phyloP scores from a whole-genome alignment of 352 stramenopile species.

The Pythium chondricola region DNA sequence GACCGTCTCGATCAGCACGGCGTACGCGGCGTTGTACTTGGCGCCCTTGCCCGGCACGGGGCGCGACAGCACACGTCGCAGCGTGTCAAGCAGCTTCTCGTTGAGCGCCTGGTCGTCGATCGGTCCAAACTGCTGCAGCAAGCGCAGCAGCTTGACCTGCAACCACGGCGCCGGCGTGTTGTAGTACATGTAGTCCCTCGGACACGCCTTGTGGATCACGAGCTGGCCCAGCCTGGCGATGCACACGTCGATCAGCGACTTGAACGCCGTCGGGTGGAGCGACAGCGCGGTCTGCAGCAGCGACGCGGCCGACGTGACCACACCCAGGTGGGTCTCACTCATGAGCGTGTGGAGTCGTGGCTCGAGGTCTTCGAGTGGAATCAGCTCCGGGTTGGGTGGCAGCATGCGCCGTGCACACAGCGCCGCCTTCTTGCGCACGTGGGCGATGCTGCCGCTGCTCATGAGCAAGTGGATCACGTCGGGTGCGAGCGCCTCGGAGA shows the following conservation, averaged over 20 bases:
- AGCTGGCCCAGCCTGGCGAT: constrained; percentile 90
- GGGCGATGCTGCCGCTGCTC: constrained; percentile 86
- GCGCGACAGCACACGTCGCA: constrained; percentile 90
- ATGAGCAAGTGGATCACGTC: constrained; percentile 93
- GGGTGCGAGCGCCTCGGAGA: constrained; percentile 91
- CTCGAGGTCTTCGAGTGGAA: constrained; percentile 80
- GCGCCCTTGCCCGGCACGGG: constrained; percentile 69
- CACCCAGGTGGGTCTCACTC: constrained; percentile 90
- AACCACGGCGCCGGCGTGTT: constrained; percentile 95
- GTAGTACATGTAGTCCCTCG: constrained; percentile 97
- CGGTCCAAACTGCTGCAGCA: constrained; percentile 91
- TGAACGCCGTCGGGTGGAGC: constrained; percentile 86
- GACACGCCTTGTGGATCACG: constrained; percentile 92
- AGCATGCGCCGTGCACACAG: constrained; percentile 93
- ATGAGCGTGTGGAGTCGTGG: constrained; percentile 70
- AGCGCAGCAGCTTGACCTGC: constrained; percentile 90
- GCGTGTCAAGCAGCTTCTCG: constrained; percentile 83
- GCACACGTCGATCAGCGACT: constrained; percentile 90
- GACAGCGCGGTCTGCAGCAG: constrained; percentile 89
- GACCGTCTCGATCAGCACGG: constrained; percentile 96
- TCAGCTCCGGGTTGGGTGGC: constrained; percentile 89
- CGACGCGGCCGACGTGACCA: constrained; percentile 90
- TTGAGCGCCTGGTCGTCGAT: constrained; percentile 44
- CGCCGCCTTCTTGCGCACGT: constrained; percentile 97
- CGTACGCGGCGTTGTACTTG: constrained; percentile 97